Conservation (phyloP, 2,329 filamentous ascomycete species). For the Leptographium procerum region DNA sequence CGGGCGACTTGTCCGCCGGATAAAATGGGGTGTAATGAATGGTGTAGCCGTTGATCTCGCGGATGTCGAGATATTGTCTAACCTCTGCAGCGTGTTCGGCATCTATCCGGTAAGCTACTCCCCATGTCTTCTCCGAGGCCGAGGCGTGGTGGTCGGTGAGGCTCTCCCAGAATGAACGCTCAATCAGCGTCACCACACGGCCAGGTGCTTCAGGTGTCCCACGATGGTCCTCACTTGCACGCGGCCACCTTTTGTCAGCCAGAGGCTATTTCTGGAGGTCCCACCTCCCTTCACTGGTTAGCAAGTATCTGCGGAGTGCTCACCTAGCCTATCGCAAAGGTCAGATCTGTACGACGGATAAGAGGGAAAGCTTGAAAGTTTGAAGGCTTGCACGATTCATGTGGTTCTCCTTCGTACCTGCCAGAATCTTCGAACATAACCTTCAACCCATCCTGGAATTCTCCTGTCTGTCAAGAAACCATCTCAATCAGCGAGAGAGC, state of each 20-base stretch:
- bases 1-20: slow-evolving; percentile 34
- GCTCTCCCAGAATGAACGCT: slow-evolving; percentile 69
- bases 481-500: neutral
- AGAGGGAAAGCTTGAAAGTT: too few species aligned
- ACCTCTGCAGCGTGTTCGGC: slow-evolving; percentile 65
- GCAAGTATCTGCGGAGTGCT: neutral
- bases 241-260: neutral
- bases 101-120: slow-evolving; percentile 79
- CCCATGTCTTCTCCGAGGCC: slow-evolving; percentile 66
- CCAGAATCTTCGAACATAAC: slow-evolving; percentile 95
- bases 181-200: slow-evolving; percentile 86
- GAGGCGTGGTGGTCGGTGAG: slow-evolving; percentile 56
- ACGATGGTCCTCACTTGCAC: slow-evolving; percentile 77
- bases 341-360: neutral
- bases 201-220: slow-evolving; percentile 82
- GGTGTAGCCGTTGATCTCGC: slow-evolving; percentile 94
- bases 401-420: slow-evolving; percentile 59
- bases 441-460: slow-evolving; percentile 80
- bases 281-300: neutral
- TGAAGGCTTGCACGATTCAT: too few species aligned
- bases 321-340: slow-evolving; percentile 6
- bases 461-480: slow-evolving; percentile 51
- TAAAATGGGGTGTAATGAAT: slow-evolving; percentile 86
- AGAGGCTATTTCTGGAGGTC: neutral
- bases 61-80: slow-evolving; percentile 79